phyloP scores from a whole-genome alignment of 306 rosid species.

The Sesbania bispinosa region DNA sequence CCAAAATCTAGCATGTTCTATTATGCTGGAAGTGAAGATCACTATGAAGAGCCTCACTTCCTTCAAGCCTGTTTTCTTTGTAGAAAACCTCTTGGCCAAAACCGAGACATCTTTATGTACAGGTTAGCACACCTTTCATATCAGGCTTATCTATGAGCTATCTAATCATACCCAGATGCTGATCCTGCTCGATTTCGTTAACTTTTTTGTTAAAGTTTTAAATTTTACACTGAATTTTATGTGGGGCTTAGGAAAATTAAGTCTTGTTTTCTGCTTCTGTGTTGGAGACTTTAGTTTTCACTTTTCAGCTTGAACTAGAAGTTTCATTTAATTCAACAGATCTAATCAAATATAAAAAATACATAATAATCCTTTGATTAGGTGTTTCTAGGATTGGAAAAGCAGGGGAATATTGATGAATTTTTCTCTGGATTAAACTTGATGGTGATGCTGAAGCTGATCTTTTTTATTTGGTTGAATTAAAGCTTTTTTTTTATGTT shows the following conservation, averaged over 20 bases:
- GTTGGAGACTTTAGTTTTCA: neutral
- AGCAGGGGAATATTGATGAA: too few species aligned
- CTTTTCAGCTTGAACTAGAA: too few species aligned
- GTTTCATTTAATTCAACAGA: constrained; percentile 9
- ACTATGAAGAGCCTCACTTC: constrained; percentile 62
- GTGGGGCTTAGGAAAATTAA: neutral
- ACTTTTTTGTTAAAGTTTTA: neutral
- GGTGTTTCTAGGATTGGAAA: neutral
- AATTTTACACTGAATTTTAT: neutral
- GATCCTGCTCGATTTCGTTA: neutral
- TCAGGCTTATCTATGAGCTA: neutral
- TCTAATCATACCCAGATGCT: constrained; percentile 14
- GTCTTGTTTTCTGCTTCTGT: neutral
- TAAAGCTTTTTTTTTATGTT: neutral
- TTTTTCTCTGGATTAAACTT: neutral
- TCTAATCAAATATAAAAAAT: neutral
- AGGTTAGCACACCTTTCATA: constrained; percentile 41
- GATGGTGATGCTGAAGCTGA: neutral
- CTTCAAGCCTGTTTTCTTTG: constrained; percentile 87
- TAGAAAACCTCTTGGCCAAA: constrained; percentile 58
- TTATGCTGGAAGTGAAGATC: constrained; percentile 43
- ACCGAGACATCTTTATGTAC: constrained; percentile 90
- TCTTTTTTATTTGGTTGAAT: neutral
- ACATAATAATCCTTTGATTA: neutral
- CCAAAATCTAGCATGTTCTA: constrained; percentile 51